These are phyloP conservation scores for Haberlea rhodopensis DNA, from an alignment of 257 asterid genomes.

Conservation along the genomic window DNA sequence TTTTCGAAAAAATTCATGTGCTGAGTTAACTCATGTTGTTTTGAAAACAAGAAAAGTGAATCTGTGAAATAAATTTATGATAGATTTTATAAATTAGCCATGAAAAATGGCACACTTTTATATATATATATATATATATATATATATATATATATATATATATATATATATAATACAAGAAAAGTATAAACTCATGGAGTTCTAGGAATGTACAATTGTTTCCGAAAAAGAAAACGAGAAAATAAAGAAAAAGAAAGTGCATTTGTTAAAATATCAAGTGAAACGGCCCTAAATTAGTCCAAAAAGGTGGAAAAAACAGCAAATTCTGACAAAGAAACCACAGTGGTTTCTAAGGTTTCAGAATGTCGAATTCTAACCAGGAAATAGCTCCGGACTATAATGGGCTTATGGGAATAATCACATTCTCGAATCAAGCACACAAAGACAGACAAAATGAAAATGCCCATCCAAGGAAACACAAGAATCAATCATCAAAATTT, in stretches of 20 bases:
- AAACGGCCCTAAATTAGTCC: background rate
- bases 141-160: too few relatives aligned
- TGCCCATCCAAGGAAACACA: background rate
- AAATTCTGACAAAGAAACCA: background rate
- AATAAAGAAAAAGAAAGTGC: background rate
- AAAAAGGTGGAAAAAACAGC: background rate
- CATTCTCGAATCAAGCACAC: constrained; percentile 11
- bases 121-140: too few relatives aligned
- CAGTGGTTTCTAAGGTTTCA: background rate
- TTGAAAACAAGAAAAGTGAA: too few relatives aligned
- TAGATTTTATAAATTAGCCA: background rate
- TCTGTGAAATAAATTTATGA: background rate
- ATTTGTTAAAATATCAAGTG: background rate
- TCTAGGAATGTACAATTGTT: background rate
- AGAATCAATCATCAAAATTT: constrained; percentile 3
- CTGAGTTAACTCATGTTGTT: background rate
- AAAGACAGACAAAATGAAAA: background rate
- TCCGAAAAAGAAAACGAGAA: background rate
- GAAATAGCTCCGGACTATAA: constrained; percentile 1
- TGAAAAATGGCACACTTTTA: background rate
- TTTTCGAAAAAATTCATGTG: background rate
- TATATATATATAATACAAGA: too few relatives aligned
- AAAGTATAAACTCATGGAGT: too few relatives aligned
- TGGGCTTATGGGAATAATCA: constrained; percentile 4
- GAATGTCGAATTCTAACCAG: too few relatives aligned